These are phyloP conservation scores for Papilionanthe hybrid DNA, from an alignment of 116 monocot genomes.

Conservation along the genomic window DNA sequence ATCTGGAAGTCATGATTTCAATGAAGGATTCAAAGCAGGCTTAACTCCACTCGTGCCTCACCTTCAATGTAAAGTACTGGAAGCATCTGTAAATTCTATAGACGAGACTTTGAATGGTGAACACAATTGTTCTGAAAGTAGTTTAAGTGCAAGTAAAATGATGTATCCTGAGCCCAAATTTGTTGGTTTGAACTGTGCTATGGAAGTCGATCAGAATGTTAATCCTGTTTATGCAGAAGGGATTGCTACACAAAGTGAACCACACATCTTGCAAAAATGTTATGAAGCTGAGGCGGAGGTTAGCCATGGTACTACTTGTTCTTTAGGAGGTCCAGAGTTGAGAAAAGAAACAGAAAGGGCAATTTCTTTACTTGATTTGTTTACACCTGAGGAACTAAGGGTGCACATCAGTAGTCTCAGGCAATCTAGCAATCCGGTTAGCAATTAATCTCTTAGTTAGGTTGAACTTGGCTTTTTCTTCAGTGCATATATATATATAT, in stretches of 20 bases:
- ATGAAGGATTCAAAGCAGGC: background rate
- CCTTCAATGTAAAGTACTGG: background rate
- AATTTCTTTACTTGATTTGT: slow-evolving; percentile 42
- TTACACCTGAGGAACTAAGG: slow-evolving; percentile 29
- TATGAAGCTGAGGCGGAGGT: slow-evolving; percentile 3
- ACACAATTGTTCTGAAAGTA: slow-evolving; percentile 5
- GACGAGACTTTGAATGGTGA: background rate
- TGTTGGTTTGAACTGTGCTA: slow-evolving; percentile 7
- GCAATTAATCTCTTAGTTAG: background rate
- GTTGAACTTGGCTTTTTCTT: background rate
- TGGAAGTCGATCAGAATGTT: slow-evolving; percentile 1
- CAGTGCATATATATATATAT: background rate
- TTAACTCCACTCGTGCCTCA: background rate
- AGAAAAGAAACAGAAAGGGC: slow-evolving; percentile 13
- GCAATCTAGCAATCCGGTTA: slow-evolving; percentile 15
- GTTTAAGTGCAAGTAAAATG: background rate
- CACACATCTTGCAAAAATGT: background rate
- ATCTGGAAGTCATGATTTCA: background rate
- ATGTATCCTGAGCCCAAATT: slow-evolving; percentile 2
- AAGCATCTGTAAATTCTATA: background rate
- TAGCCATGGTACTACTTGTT: background rate
- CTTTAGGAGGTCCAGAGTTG: slow-evolving; percentile 4
- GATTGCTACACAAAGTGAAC: slow-evolving; percentile 2
- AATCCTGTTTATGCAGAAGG: background rate
- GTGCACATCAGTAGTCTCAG: slow-evolving; percentile 32